These are phyloP conservation scores for Ziziphus jujuba DNA, from an alignment of 306 rosid species.

Conservation along the genomic window DNA sequence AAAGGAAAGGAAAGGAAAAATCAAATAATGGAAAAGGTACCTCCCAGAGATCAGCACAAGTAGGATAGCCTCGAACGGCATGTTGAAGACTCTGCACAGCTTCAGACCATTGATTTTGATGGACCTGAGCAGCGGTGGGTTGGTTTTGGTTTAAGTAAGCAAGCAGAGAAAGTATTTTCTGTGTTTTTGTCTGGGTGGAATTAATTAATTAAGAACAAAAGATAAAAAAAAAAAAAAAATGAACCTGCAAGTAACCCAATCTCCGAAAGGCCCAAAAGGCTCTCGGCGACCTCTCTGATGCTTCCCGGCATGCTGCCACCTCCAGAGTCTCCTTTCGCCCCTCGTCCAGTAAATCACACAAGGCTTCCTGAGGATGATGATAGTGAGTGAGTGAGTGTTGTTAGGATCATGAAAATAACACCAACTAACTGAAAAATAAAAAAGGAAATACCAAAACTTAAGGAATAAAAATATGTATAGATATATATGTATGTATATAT, in stretches of 20 bases:
- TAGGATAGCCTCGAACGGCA: conserved; percentile 86
- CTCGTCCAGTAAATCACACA: conserved; percentile 73
- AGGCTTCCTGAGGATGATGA: conserved; percentile 45
- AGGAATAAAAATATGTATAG: too few species aligned
- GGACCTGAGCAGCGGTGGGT: conserved; percentile 34
- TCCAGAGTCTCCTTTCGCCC: conserved; percentile 68
- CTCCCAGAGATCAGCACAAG: conserved; percentile 81
- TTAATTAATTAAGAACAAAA: conserved; percentile 5
- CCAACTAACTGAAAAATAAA: neutral
- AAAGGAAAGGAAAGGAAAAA: neutral
- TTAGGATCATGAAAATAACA: too few species aligned
- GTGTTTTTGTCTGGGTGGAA: neutral
- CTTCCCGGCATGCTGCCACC: conserved; percentile 67
- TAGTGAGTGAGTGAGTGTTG: too few species aligned
- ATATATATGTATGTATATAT: too few species aligned
- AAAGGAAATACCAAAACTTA: too few species aligned
- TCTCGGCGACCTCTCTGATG: conserved; percentile 67
- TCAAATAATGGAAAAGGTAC: conserved; percentile 28
- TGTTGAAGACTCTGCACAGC: conserved; percentile 89
- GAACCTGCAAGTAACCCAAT: conserved; percentile 78
- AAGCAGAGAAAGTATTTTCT: neutral
- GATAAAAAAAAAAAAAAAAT: neutral
- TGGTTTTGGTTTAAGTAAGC: too few species aligned
- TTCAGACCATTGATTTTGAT: conserved; percentile 66
- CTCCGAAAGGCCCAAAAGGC: conserved; percentile 96